Percentiles rank a stretch among this genome's conserved stretches.
phyloP scores from a whole-genome alignment of 306 rosid species.

The Rosa chinensis region DNA sequence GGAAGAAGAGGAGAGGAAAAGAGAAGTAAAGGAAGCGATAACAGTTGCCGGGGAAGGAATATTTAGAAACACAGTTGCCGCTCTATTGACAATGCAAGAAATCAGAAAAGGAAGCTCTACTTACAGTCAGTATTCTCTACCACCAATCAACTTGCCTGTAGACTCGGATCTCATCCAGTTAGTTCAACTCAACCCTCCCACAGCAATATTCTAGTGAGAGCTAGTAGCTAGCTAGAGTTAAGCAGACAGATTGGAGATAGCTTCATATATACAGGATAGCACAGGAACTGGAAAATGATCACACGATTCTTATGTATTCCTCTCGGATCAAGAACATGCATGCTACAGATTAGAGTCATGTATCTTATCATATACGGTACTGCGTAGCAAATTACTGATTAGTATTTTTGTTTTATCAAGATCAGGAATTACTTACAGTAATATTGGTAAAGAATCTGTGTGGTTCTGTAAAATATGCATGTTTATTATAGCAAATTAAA shows the following conservation, averaged over 20 bases:
- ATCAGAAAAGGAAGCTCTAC: slow-evolving; percentile 86
- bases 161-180: slow-evolving; percentile 60
- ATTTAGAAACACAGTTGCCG: slow-evolving; percentile 73
- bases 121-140: slow-evolving; percentile 67
- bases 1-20: slow-evolving; percentile 42
- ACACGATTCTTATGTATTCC: not conserved
- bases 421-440: not conserved
- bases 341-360: not conserved
- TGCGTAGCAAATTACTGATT: not conserved
- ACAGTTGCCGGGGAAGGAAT: slow-evolving; percentile 63
- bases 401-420: not conserved
- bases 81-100: slow-evolving; percentile 73
- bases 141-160: slow-evolving; percentile 63
- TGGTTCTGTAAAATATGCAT: too few relatives aligned
- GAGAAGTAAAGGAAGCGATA: slow-evolving; percentile 38
- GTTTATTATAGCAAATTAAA: too few relatives aligned
- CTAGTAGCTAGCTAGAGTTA: slow-evolving; percentile 4
- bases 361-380: not conserved
- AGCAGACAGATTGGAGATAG: not conserved
- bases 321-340: not conserved
- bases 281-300: not conserved
- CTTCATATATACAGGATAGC: not conserved
- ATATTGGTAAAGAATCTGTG: not conserved
- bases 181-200: slow-evolving; percentile 58
- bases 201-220: slow-evolving; percentile 48